Evolutionary conservation across 2,329 filamentous ascomycete genomes (phyloP).

Genomic region (Hypomyces perniciosus): DNA sequence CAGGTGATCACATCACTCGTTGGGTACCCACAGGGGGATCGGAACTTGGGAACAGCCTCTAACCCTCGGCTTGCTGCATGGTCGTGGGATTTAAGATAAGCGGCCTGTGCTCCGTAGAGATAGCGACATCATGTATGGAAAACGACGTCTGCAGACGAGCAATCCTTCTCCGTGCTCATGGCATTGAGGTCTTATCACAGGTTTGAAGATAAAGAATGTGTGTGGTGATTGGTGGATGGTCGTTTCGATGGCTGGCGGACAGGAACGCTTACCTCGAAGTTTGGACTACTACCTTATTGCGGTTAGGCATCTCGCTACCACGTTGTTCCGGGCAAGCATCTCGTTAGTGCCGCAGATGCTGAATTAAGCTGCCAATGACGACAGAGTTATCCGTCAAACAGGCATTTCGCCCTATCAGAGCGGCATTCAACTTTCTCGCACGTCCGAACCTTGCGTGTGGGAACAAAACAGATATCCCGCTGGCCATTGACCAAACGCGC

Average conservation of each 20-base stretch:
- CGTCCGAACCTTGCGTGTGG: slow-evolving; percentile 8
- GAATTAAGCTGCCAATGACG: slow-evolving; percentile 4
- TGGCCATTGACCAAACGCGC: slow-evolving; percentile 6
- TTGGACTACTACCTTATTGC: not conserved
- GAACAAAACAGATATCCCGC: slow-evolving; percentile 5
- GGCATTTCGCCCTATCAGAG: slow-evolving; percentile 8
- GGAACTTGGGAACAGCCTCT: no score
- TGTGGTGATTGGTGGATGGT: not conserved
- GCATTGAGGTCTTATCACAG: no score
- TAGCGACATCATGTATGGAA: no score
- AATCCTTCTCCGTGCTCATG: no score
- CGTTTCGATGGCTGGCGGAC: not conserved
- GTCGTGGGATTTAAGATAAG: no score
- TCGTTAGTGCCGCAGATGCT: not conserved
- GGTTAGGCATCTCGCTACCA: not conserved
- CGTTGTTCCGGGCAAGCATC: not conserved
- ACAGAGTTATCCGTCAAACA: slow-evolving; percentile 7
- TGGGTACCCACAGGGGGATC: no score
- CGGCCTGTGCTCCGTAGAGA: no score
- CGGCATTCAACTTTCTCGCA: slow-evolving; percentile 3
- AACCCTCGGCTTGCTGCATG: no score
- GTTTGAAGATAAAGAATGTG: no score
- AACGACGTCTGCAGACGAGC: no score
- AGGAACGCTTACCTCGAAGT: not conserved
- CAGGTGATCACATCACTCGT: no score